Conservation (phyloP, 805 yeast species). For the Starmerella bombicola region DNA sequence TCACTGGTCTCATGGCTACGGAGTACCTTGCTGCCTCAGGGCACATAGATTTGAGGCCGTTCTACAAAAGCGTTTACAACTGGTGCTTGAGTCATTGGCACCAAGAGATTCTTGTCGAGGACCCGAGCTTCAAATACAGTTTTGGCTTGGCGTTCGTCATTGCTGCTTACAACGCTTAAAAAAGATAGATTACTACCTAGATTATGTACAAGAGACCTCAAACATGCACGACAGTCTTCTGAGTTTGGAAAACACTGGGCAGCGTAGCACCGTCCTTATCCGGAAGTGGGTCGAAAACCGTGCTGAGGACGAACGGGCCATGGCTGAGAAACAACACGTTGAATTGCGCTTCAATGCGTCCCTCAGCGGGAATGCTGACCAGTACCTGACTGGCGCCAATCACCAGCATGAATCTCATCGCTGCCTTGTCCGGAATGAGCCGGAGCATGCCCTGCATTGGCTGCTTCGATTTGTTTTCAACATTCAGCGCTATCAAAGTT, state of each 20-base stretch:
- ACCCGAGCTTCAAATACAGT: conserved; percentile 49
- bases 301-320: conserved; percentile 78
- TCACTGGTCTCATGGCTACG: conserved; percentile 34
- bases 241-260: conserved; percentile 18
- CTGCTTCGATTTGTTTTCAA: conserved; percentile 36
- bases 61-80: conserved; percentile 19
- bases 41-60: conserved; percentile 27
- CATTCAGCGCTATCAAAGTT: conserved; percentile 38
- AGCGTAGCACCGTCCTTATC: neutral
- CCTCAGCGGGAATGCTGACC: conserved; percentile 37
- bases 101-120: conserved; percentile 40
- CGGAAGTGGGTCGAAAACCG: conserved; percentile 38
- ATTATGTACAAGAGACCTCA: neutral
- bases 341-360: conserved; percentile 33
- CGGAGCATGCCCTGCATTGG: conserved; percentile 45
- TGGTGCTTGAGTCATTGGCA: conserved; percentile 30
- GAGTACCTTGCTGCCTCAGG: conserved; percentile 49
- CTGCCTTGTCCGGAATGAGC: conserved; percentile 39
- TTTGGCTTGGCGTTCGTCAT: conserved; percentile 34
- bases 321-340: conserved; percentile 56
- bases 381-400: conserved; percentile 62
- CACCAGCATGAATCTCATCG: conserved; percentile 48
- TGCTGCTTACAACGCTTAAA: conserved; percentile 28
- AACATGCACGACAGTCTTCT: conserved; percentile 8
- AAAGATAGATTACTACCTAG: too few relatives aligned